Conservation (phyloP, 139 green algal genomes). For the Asterochloris erici region DNA sequence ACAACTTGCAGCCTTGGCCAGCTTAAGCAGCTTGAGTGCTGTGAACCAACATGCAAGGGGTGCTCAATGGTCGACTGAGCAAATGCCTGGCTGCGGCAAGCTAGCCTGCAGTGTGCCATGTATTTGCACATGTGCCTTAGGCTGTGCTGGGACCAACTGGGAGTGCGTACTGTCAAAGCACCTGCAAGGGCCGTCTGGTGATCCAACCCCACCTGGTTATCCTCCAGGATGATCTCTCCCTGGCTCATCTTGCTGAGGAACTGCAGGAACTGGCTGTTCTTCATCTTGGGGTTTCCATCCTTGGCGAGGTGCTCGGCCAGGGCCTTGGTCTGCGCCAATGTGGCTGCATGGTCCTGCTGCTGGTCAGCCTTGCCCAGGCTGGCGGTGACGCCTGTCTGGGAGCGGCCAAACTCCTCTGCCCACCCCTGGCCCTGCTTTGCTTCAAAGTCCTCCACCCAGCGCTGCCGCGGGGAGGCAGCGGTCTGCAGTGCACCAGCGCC, state of each 20-base stretch:
- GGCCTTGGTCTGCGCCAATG: conserved; percentile 43
- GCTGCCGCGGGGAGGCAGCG: neutral
- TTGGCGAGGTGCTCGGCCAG: conserved; percentile 52
- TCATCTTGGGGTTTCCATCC: conserved; percentile 75
- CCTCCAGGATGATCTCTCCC: conserved; percentile 79
- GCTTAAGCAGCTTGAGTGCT: too few species aligned
- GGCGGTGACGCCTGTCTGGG: conserved; percentile 9
- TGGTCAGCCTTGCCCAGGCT: neutral
- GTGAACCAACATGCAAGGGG: too few species aligned
- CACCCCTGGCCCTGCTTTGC: conserved; percentile 19
- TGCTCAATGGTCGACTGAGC: too few species aligned
- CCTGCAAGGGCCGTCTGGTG: neutral
- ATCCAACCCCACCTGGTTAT: conserved; percentile 58
- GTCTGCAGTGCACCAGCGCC: neutral
- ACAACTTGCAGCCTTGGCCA: too few species aligned
- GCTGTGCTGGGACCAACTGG: neutral
- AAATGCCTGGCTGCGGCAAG: neutral
- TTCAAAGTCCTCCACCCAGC: conserved; percentile 45
- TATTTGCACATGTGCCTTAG: neutral
- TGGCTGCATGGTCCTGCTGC: conserved; percentile 1
- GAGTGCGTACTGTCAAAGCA: neutral
- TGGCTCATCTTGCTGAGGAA: conserved; percentile 95
- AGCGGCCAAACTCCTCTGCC: conserved; percentile 16
- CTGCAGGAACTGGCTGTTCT: conserved; percentile 88
- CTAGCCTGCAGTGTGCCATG: neutral